A percentile compares a stretch with the other conserved stretches of the same genome.
phyloP scores from a whole-genome alignment of 2,329 filamentous ascomycete species.

The Fusarium subglutinans region DNA sequence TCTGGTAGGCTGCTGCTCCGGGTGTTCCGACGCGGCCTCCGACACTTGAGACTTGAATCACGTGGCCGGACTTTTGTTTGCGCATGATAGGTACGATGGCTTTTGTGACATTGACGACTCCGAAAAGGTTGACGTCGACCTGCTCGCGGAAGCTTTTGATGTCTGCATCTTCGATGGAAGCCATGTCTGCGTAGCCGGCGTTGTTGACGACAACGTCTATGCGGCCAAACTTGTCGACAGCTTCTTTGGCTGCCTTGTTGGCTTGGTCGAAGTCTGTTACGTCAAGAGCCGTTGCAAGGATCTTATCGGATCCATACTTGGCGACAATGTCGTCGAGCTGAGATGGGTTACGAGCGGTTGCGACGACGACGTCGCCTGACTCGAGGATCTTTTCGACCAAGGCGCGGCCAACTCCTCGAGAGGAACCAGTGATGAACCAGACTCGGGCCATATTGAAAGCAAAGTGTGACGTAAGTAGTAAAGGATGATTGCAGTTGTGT shows the following conservation, averaged over 20 bases:
- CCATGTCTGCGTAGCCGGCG: conserved; percentile 65
- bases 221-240: conserved; percentile 59
- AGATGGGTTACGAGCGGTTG: conserved; percentile 54
- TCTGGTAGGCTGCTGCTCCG: conserved; percentile 49
- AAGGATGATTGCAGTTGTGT: not conserved
- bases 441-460: conserved; percentile 42
- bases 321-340: conserved; percentile 47
- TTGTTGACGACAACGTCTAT: conserved; percentile 71
- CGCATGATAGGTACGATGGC: conserved; percentile 50
- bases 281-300: conserved; percentile 61
- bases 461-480: not conserved
- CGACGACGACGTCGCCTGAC: conserved; percentile 55
- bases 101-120: conserved; percentile 62
- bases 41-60: conserved; percentile 53
- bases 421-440: conserved; percentile 60
- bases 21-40: conserved; percentile 49
- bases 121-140: conserved; percentile 69
- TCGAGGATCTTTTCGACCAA: conserved; percentile 52
- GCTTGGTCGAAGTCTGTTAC: conserved; percentile 57
- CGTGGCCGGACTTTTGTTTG: conserved; percentile 43
- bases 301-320: conserved; percentile 53
- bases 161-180: conserved; percentile 61
- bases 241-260: conserved; percentile 46
- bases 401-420: conserved; percentile 57
- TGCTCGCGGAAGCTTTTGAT: conserved; percentile 60